Percentiles rank a stretch among this genome's conserved stretches.
Evolutionary conservation across 179 eudicot species (phyloP).

Genomic region (Silene coronaria): DNA sequence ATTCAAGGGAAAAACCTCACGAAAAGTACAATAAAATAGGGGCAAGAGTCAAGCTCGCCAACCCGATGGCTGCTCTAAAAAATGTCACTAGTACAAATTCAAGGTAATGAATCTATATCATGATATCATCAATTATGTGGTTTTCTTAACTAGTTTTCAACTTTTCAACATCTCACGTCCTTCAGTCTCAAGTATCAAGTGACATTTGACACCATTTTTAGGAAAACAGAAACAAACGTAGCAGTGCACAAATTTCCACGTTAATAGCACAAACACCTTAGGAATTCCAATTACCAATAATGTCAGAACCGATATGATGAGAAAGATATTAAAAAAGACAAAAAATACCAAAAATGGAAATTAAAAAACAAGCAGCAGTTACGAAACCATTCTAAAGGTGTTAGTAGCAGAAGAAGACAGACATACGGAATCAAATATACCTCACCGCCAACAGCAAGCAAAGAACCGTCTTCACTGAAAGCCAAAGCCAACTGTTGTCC

Average conservation of each 20-base stretch:
- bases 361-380: not conserved
- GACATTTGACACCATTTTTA: not conserved
- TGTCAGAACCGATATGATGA: not conserved
- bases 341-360: too few relatives aligned
- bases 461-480: slow-evolving; percentile 24
- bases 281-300: not conserved
- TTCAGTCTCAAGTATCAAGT: not conserved
- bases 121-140: not conserved
- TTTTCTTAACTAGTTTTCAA: not conserved
- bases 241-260: not conserved
- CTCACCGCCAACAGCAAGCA: slow-evolving; percentile 9
- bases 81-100: not conserved
- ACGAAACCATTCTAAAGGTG: not conserved
- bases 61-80: not conserved
- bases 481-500: slow-evolving; percentile 76
- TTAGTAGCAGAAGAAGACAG: not conserved
- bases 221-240: not conserved
- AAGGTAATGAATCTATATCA: not conserved
- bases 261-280: not conserved
- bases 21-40: not conserved
- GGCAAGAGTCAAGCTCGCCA: not conserved
- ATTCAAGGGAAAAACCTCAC: not conserved
- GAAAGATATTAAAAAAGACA: too few relatives aligned
- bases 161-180: not conserved
- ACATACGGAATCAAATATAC: not conserved